These are phyloP conservation scores for Ogataea trehaloabstinens DNA, from an alignment of 805 yeast species.

Conservation along the genomic window DNA sequence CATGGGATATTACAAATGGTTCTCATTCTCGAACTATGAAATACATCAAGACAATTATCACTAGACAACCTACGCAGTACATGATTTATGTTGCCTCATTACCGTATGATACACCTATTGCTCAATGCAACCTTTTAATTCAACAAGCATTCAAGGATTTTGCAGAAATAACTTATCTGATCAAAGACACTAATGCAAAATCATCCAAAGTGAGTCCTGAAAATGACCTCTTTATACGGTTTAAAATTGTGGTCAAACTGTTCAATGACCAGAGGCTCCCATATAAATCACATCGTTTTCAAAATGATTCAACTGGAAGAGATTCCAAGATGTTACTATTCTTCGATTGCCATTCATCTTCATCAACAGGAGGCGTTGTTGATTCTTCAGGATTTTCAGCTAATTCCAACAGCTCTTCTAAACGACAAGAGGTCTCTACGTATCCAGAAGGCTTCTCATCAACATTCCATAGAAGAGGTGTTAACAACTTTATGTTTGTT, in stretches of 20 bases:
- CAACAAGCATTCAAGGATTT: slow-evolving; percentile 24
- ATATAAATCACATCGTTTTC: slow-evolving; percentile 27
- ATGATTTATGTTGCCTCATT: slow-evolving; percentile 28
- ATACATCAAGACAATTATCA: slow-evolving; percentile 27
- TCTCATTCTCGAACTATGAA: slow-evolving; percentile 16
- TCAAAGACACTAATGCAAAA: slow-evolving; percentile 21
- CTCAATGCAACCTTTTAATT: slow-evolving; percentile 24
- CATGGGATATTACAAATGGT: background rate
- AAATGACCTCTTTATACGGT: slow-evolving; percentile 27
- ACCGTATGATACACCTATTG: slow-evolving; percentile 27
- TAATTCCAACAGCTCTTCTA: slow-evolving; percentile 6
- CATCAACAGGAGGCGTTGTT: slow-evolving; percentile 18
- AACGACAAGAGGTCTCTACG: slow-evolving; percentile 26
- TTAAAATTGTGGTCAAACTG: slow-evolving; percentile 24
- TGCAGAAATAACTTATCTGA: slow-evolving; percentile 24
- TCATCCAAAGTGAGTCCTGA: slow-evolving; percentile 23
- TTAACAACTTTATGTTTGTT: slow-evolving; percentile 50
- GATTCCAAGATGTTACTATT: slow-evolving; percentile 33
- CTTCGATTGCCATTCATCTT: slow-evolving; percentile 25
- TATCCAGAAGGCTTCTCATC: slow-evolving; percentile 52
- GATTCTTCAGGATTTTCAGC: background rate
- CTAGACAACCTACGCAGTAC: slow-evolving; percentile 25
- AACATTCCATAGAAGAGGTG: slow-evolving; percentile 46
- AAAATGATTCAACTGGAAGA: slow-evolving; percentile 27
- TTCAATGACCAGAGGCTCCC: slow-evolving; percentile 27